phyloP scores from a whole-genome alignment of 371 early-diverging fungal species.

The Mucor mucedo region DNA sequence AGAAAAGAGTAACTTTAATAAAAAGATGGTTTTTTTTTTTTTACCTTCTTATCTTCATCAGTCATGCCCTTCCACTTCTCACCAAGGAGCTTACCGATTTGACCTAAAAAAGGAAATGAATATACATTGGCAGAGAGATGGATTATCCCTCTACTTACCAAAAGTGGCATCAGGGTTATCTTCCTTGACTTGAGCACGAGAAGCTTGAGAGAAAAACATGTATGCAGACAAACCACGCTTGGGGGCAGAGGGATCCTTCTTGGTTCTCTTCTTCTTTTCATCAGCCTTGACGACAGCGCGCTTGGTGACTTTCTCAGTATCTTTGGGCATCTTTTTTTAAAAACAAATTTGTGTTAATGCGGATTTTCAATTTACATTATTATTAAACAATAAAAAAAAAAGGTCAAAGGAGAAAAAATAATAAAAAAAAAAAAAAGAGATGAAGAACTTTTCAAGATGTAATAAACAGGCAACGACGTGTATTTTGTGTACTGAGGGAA shows the following conservation, averaged over 20 bases:
- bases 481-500: no score
- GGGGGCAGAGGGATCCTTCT: conserved; percentile 74
- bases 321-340: conserved; percentile 34
- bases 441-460: conserved; percentile 1
- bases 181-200: conserved; percentile 65
- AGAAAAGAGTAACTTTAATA: conserved; percentile 12
- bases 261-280: conserved; percentile 40
- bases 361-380: conserved; percentile 10
- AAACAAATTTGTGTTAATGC: conserved; percentile 5
- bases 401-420: not conserved
- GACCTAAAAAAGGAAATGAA: conserved; percentile 34
- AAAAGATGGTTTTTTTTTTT: not conserved
- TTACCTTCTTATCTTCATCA: conserved; percentile 62
- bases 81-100: conserved; percentile 79
- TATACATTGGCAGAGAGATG: not conserved
- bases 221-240: conserved; percentile 83
- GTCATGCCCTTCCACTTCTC: conserved; percentile 71
- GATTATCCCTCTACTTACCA: conserved; percentile 46
- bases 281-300: conserved; percentile 16
- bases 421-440: not conserved
- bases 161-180: conserved; percentile 79
- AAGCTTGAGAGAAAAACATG: conserved; percentile 77
- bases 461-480: not conserved
- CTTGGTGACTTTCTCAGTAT: conserved; percentile 29
- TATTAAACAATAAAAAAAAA: not conserved